Conservation (phyloP, 1,284 basidiomycete species). For the Ceratobasidium sp. region DNA sequence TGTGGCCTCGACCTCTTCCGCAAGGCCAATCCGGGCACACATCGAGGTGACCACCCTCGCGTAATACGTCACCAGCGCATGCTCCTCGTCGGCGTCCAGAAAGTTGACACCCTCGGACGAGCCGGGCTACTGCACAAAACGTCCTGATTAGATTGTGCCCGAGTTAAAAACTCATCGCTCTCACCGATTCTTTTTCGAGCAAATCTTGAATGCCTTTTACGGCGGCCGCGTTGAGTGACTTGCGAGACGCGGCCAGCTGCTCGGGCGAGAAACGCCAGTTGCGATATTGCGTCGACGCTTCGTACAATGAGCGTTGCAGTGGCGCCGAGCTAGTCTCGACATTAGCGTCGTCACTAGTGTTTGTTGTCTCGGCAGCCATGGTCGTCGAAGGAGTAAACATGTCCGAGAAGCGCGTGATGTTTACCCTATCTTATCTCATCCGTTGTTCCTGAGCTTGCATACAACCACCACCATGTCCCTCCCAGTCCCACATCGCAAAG, state of each 20-base stretch:
- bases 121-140: conserved; percentile 62
- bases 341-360: not conserved
- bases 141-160: conserved; percentile 19
- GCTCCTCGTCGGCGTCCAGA: conserved; percentile 84
- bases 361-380: conserved; percentile 15
- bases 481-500: not conserved
- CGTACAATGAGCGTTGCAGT: conserved; percentile 63
- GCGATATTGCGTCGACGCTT: conserved; percentile 85
- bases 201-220: conserved; percentile 78
- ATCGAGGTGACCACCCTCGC: conserved; percentile 86
- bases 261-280: conserved; percentile 88
- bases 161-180: conserved; percentile 50
- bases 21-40: conserved; percentile 86
- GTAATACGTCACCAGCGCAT: conserved; percentile 89
- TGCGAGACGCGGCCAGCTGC: conserved; percentile 68
- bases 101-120: conserved; percentile 77
- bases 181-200: conserved; percentile 83
- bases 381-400: not conserved
- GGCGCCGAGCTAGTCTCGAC: not conserved
- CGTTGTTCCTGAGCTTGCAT: not conserved
- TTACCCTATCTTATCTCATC: not conserved
- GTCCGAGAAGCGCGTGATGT: not conserved
- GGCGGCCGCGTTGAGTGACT: conserved; percentile 75
- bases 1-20: conserved; percentile 93
- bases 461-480: conserved; percentile 18